Evolutionary conservation across 495 filamentous ascomycete genomes (phyloP).

Genomic region (Glonium stellatum): DNA sequence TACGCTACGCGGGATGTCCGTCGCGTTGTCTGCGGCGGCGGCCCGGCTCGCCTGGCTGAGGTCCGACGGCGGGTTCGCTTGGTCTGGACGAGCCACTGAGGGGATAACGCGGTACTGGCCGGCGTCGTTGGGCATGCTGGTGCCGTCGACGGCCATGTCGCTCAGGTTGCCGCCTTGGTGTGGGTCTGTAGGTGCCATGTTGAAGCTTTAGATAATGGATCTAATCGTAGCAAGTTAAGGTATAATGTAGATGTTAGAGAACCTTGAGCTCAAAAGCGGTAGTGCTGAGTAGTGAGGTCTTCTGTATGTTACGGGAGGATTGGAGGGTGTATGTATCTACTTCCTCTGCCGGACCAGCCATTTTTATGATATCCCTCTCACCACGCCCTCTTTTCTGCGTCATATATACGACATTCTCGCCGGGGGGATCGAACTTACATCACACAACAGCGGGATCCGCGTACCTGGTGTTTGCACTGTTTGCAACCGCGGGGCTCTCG

Average conservation of each 20-base stretch:
- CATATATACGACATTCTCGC: too few relatives aligned
- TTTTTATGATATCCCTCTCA: too few relatives aligned
- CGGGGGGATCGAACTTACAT: too few relatives aligned
- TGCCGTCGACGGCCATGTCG: slow-evolving; percentile 50
- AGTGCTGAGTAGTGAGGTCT: too few relatives aligned
- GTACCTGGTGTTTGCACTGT: too few relatives aligned
- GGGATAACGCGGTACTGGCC: slow-evolving; percentile 47
- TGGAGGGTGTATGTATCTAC: too few relatives aligned
- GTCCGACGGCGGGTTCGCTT: slow-evolving; percentile 35
- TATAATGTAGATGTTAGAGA: background rate
- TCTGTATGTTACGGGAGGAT: too few relatives aligned
- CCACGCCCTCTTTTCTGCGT: too few relatives aligned
- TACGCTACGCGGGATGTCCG: slow-evolving; percentile 46
- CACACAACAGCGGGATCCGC: too few relatives aligned
- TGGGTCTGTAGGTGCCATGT: slow-evolving; percentile 14
- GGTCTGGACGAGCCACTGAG: slow-evolving; percentile 51
- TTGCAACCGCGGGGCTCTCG: too few relatives aligned
- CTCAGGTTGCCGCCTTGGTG: slow-evolving; percentile 38
- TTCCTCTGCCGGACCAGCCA: too few relatives aligned
- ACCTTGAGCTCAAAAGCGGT: too few relatives aligned
- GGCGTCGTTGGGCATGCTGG: slow-evolving; percentile 48
- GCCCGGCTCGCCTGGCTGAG: slow-evolving; percentile 33
- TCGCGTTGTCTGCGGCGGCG: slow-evolving; percentile 47
- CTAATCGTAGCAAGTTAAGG: background rate
- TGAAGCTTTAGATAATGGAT: background rate